Percentiles rank a stretch among this genome's conserved stretches.
Evolutionary conservation across 352 stramenopile genomes (phyloP).

Genomic region (Globisporangium acanthophoron): DNA sequence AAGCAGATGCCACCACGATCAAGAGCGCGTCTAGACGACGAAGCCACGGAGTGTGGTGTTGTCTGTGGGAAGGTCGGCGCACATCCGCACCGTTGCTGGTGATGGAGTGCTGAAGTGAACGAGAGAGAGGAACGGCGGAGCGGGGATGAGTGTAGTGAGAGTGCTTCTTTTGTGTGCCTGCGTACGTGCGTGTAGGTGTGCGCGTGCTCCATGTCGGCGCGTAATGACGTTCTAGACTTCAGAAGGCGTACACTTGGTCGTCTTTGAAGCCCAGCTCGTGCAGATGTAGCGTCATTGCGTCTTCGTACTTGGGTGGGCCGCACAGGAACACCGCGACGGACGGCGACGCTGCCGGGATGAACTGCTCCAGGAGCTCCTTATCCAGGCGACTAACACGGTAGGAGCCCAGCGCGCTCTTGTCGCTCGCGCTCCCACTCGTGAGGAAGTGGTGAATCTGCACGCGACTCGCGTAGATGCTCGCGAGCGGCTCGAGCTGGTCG

Average conservation of each 20-base stretch:
- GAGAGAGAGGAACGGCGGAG: not conserved
- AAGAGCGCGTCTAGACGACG: not conserved
- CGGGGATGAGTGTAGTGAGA: not conserved
- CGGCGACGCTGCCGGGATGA: constrained; percentile 33
- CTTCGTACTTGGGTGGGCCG: constrained; percentile 67
- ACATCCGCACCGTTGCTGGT: not conserved
- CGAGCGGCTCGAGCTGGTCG: constrained; percentile 64
- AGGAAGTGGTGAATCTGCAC: constrained; percentile 70
- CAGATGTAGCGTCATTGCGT: constrained; percentile 39
- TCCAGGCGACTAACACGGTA: constrained; percentile 49
- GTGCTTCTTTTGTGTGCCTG: not conserved
- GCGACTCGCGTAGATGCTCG: constrained; percentile 69
- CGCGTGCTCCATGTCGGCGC: not conserved
- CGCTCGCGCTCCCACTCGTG: constrained; percentile 30
- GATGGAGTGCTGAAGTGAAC: not conserved
- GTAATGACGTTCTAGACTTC: constrained; percentile 7
- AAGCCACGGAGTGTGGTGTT: not conserved
- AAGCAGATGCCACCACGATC: not conserved
- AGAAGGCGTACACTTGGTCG: constrained; percentile 65
- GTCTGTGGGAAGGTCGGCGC: not conserved
- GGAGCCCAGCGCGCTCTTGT: constrained; percentile 41
- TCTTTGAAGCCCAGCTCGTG: constrained; percentile 40
- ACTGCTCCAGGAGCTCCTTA: constrained; percentile 30
- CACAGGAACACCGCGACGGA: constrained; percentile 66
- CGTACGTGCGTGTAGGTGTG: not conserved